A percentile compares a stretch with the other conserved stretches of the same genome.
Conservation (phyloP, 176 grass and related monocot species). For the Neostapfia colusana region DNA sequence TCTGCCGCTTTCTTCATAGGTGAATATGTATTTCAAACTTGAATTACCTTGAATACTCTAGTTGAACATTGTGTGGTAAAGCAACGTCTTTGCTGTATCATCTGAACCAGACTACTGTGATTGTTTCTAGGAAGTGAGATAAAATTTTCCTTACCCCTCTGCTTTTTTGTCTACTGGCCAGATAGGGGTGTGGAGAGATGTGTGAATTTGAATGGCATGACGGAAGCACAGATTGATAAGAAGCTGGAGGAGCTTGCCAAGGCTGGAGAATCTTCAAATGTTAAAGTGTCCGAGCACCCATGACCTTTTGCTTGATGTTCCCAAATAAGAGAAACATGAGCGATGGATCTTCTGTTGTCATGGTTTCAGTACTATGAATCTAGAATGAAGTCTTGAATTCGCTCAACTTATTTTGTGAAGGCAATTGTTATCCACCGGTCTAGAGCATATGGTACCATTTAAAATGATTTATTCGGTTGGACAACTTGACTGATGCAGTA, state of each 20-base stretch:
- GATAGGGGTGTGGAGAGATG: conserved; percentile 78
- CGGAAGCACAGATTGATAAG: conserved; percentile 60
- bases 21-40: background rate
- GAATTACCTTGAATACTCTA: background rate
- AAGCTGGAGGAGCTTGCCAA: conserved; percentile 71
- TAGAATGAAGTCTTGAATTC: conserved; percentile 1
- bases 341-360: background rate
- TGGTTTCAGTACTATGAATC: conserved; percentile 2
- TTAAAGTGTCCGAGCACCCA: background rate
- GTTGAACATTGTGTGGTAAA: background rate
- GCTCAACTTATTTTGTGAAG: background rate
- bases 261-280: conserved; percentile 29
- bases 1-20: background rate
- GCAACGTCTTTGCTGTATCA: background rate
- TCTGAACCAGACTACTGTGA: background rate
- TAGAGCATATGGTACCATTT: background rate
- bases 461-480: no score
- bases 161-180: conserved; percentile 27
- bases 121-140: background rate
- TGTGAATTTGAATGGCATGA: conserved; percentile 58
- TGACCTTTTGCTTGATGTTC: background rate
- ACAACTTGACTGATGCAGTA: no score
- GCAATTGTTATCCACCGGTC: background rate
- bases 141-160: background rate
- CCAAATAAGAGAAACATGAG: conserved; percentile 37